Conservation (phyloP, 1,284 basidiomycete species). For the Mycosarcoma mackinlayi region DNA sequence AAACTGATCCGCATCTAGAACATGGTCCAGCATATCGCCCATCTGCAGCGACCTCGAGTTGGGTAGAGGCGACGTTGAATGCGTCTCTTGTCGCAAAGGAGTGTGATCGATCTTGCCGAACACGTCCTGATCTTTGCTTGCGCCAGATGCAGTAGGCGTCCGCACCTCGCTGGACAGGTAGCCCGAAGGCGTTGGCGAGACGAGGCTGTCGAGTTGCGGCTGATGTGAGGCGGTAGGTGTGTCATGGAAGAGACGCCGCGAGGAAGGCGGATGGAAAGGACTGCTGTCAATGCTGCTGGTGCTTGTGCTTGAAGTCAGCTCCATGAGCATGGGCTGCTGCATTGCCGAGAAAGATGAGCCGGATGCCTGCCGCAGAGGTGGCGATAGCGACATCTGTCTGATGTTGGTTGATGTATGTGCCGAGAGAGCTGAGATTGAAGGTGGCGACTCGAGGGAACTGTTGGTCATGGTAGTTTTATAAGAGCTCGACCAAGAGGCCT, state of each 20-base stretch:
- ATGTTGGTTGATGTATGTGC: constrained; percentile 1
- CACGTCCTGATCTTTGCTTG: constrained; percentile 20
- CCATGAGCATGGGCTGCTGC: constrained; percentile 23
- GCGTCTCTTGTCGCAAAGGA: constrained; percentile 33
- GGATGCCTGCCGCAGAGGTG: constrained; percentile 1
- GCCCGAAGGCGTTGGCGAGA: constrained; percentile 16
- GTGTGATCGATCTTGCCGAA: constrained; percentile 48
- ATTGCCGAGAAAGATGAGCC: constrained; percentile 3
- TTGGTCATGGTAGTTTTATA: constrained; percentile 1
- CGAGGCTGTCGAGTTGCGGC: neutral
- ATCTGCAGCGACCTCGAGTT: constrained; percentile 41
- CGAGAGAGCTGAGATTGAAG: constrained; percentile 12
- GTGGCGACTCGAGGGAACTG: constrained; percentile 24
- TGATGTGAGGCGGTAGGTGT: constrained; percentile 18
- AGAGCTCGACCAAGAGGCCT: no score
- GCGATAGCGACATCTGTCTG: constrained; percentile 14
- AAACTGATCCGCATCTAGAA: constrained; percentile 26
- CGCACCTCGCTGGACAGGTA: constrained; percentile 7
- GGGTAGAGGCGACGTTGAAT: constrained; percentile 44
- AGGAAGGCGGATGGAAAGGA: constrained; percentile 24
- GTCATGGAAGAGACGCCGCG: constrained; percentile 39
- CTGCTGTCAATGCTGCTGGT: constrained; percentile 33
- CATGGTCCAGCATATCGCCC: constrained; percentile 42
- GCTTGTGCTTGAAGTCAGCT: constrained; percentile 21
- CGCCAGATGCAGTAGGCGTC: constrained; percentile 19